A percentile compares a stretch with the other conserved stretches of the same genome.
These are phyloP conservation scores for Verticillium longisporum DNA, from an alignment of 2,329 filamentous ascomycete species.

Conservation along the genomic window DNA sequence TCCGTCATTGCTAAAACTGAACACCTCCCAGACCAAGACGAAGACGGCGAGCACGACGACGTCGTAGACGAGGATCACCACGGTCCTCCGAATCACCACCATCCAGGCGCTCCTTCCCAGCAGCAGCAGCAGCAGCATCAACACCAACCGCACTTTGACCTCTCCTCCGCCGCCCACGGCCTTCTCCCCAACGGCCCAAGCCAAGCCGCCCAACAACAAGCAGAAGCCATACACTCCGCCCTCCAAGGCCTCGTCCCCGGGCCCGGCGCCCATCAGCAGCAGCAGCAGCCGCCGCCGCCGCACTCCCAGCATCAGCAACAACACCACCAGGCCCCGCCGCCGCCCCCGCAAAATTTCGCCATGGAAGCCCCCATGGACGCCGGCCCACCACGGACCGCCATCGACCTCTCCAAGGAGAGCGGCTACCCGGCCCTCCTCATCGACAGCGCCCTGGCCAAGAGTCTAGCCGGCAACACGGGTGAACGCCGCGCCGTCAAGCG, in stretches of 20 bases:
- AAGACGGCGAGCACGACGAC: constrained; percentile 14
- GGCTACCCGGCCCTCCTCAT: constrained; percentile 41
- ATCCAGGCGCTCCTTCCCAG: constrained; percentile 4
- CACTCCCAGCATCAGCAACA: constrained; percentile 11
- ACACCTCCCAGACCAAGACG: constrained; percentile 14
- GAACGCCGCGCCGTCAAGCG: constrained; percentile 45
- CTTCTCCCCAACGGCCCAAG: constrained; percentile 22
- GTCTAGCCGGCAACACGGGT: constrained; percentile 41
- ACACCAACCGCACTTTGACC: constrained; percentile 18
- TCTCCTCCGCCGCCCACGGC: constrained; percentile 18
- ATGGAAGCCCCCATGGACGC: constrained; percentile 11
- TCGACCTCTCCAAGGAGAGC: constrained; percentile 36
- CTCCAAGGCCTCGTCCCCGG: constrained; percentile 15
- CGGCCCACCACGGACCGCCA: constrained; percentile 27
- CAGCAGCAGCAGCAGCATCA: constrained; percentile 3
- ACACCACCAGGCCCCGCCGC: constrained; percentile 2
- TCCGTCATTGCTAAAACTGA: constrained; percentile 11
- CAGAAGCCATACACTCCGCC: constrained; percentile 17
- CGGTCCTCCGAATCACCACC: constrained; percentile 11
- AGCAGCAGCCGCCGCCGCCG: constrained; percentile 6
- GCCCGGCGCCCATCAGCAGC: constrained; percentile 11
- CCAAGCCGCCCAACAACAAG: constrained; percentile 4
- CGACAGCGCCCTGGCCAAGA: constrained; percentile 49
- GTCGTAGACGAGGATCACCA: constrained; percentile 3
- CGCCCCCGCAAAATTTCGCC: constrained; percentile 6